Base-by-base conservation (phyloP, 75 land plant species). In the Picea glauca region DNA sequence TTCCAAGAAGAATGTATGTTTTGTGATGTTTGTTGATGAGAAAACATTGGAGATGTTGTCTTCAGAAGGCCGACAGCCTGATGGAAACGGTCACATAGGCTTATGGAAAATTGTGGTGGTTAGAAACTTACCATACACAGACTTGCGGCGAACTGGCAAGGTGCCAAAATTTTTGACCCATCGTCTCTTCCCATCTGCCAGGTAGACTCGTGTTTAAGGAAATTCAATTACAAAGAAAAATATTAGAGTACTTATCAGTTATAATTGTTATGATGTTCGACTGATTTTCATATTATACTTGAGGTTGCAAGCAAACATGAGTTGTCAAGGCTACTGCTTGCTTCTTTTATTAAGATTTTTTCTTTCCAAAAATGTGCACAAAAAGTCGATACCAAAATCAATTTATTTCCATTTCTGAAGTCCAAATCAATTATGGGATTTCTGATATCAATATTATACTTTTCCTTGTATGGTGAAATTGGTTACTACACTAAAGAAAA, bases 21-120 rank as follows among this genome's bases (percentile, higher is more conserved):
- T 97, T 86, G 96, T 93, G 33, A 91, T 97, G 96, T 97, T 97
- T 78, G 78, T 95, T 79, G 99, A 97, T 81, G 92, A 93, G 72
- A 74, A 78, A 77, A 94, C 91, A 13, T 73, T 91, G 77, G 81
- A 79, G 74, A 92, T 78, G 77, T 81, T 97, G 40, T 78, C 86
- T 40, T 75, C 81, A 26, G 99, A 97, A 21, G 96, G 92, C 18
- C 84, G 86, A 62, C 73, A 33, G 58, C 86, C 83, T 59, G 94
- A 91, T 87, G 89, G 82, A 13, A 83, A 59, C 38, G 94, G 98
- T 57, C 78, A 79, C 72, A 80, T 93, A 78, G 98, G 99, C 13
- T 81, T 93, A 79, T 97, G 99, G 98, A 94, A 78, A 83, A 77
- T 95, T 75, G 92, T 95, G 26, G 70, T 95, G 35, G 91, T 97